Evolutionary conservation across 805 yeast species (phyloP).

Genomic region (Lipomyces mesembrius): DNA sequence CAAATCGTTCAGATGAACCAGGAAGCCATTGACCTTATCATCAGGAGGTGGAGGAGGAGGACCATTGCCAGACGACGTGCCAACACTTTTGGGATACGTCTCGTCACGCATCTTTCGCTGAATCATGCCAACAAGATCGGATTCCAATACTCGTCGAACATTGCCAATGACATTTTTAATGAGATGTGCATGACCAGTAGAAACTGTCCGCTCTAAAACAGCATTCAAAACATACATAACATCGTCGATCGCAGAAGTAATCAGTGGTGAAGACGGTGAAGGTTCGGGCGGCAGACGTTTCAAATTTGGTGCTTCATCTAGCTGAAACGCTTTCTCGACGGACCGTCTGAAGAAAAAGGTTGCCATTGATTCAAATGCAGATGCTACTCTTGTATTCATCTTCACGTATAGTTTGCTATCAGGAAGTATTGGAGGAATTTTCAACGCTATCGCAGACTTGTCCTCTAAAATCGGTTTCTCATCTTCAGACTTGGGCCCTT

Average conservation of each 20-base stretch:
- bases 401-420: conserved; percentile 62
- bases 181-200: conserved; percentile 67
- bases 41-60: conserved; percentile 32
- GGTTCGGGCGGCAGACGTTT: conserved; percentile 52
- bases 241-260: conserved; percentile 87
- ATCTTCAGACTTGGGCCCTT: conserved; percentile 14
- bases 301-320: conserved; percentile 76
- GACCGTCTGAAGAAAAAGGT: conserved; percentile 75
- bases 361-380: conserved; percentile 67
- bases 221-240: conserved; percentile 72
- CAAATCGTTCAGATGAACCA: conserved; percentile 74
- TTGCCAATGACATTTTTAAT: conserved; percentile 61
- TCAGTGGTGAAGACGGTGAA: conserved; percentile 51
- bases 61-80: conserved; percentile 18
- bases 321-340: conserved; percentile 74
- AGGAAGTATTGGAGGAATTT: conserved; percentile 57
- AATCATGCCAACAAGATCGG: conserved; percentile 64
- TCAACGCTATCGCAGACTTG: conserved; percentile 20
- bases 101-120: conserved; percentile 53
- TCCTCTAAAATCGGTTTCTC: not conserved
- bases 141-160: conserved; percentile 62
- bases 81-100: conserved; percentile 47
- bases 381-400: conserved; percentile 56
- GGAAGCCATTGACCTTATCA: conserved; percentile 49
- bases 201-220: conserved; percentile 65